Evolutionary conservation across 2,329 filamentous ascomycete genomes (phyloP), one percentile per base, ranked within the genome.

Genomic region (Fusarium nelsonii): DNA sequence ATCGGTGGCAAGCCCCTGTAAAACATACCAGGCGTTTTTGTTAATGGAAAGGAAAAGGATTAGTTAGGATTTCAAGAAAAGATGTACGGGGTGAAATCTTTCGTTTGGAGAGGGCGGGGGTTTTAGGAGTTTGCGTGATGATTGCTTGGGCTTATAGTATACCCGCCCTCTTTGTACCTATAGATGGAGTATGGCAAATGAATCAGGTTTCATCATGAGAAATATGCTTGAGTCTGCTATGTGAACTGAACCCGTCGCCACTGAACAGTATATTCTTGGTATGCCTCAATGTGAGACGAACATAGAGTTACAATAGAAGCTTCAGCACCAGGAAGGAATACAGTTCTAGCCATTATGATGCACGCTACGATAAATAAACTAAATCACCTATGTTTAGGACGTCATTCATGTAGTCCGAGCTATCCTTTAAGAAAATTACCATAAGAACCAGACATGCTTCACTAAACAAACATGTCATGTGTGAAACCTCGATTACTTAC

Each of bases 1-100:
- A 92, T 97, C 75, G 94, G 94, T 70, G 91, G 91, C 75, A 93
- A 93, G 87, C 91, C 90, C 54, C 82, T 93, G 84, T 93, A 89
- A 83, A 71, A 39, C 33, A 50, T 50, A 62, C 56, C n/a, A 60
- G 70, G 69, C 70, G 63, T 69, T 73, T 72, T 69, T 71, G 58
- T 65, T 68, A 70, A 57, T 63, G 71, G 54, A 63, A 65, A 39
- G 48, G 48, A 58, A 36, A 65, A 45, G 59, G 20, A 28, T 36
- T 20, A 46, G 36, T 43, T 9, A 30, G 16, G 37, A 36, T 28
- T 58, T 52, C 15, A 18, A 55, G 41, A 39, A 20, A 9, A 32
- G n/a, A 46, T 49, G 26, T 37, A 12, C 54, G 49, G 53, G 39
- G 64, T 71, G 65, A 51, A 20, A 48, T 45, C 45, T 37, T 58